phyloP scores from a whole-genome alignment of 2,329 filamentous ascomycete species.

The Aspergillus aculeatus region DNA sequence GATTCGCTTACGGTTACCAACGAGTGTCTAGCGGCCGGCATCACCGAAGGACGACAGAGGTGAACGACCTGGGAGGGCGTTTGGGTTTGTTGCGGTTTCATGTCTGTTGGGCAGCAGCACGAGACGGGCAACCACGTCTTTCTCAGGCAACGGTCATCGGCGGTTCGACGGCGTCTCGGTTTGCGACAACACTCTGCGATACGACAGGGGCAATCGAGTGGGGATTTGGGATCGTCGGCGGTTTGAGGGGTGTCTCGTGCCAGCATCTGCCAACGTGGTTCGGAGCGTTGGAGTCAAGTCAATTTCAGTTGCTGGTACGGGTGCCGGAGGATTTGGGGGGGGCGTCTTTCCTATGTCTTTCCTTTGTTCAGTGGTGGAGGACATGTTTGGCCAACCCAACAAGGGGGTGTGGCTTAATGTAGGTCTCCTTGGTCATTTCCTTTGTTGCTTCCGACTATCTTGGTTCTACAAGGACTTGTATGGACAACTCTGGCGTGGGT shows the following conservation, averaged over 20 bases:
- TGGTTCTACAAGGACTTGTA: not conserved
- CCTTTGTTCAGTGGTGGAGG: not conserved
- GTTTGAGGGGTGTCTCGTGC: not conserved
- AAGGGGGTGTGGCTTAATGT: too few relatives aligned
- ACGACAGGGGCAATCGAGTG: not conserved
- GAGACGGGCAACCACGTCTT: not conserved
- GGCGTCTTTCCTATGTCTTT: not conserved
- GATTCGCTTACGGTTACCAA: too few relatives aligned
- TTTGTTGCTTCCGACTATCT: too few relatives aligned
- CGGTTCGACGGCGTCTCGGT: not conserved
- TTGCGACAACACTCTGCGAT: not conserved
- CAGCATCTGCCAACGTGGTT: not conserved
- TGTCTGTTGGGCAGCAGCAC: not conserved
- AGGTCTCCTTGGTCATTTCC: too few relatives aligned
- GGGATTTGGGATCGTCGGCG: not conserved
- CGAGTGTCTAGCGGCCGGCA: too few relatives aligned
- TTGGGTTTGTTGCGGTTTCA: not conserved
- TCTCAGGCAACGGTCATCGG: not conserved
- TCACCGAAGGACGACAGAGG: not conserved
- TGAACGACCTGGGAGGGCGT: not conserved
- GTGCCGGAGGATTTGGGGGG: not conserved
- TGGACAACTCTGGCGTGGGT: not conserved
- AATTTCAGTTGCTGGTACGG: not conserved
- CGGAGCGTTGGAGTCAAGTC: not conserved
- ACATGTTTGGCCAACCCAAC: not conserved